Evolutionary conservation across 164 flowering plant genomes (phyloP).

Genomic region (Umbilicus rupestris): DNA sequence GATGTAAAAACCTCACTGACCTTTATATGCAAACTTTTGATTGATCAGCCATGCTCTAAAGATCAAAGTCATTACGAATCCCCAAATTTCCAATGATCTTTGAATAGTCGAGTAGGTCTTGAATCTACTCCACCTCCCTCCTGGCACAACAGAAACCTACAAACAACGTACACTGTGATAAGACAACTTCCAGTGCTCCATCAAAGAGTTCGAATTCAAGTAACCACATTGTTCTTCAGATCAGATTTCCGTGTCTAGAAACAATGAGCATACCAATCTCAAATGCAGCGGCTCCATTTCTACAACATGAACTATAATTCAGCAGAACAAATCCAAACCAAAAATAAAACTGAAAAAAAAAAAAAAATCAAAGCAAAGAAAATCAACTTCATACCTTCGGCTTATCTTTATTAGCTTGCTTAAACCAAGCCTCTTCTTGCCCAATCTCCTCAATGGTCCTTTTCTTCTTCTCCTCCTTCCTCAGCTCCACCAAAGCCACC

Average conservation of each 20-base stretch:
- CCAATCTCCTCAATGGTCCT: slow-evolving; percentile 86
- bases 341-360: too few relatives aligned
- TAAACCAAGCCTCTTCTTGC: slow-evolving; percentile 95
- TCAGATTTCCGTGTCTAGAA: background rate
- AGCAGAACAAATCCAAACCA: background rate
- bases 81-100: slow-evolving; percentile 96
- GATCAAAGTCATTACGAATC: slow-evolving; percentile 67
- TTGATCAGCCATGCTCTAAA: slow-evolving; percentile 75
- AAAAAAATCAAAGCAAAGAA: too few relatives aligned
- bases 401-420: slow-evolving; percentile 26
- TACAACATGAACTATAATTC: too few relatives aligned
- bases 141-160: slow-evolving; percentile 94
- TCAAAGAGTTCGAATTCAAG: background rate
- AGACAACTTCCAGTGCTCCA: background rate
- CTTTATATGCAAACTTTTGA: slow-evolving; percentile 82
- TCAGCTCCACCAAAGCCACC: background rate
- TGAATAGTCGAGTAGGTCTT: slow-evolving; percentile 93
- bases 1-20: too few relatives aligned
- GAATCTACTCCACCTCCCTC: slow-evolving; percentile 95
- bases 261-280: background rate
- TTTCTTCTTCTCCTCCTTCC: slow-evolving; percentile 16
- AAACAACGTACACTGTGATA: slow-evolving; percentile 10
- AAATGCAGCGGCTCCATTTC: too few relatives aligned
- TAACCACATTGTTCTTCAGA: too few relatives aligned
- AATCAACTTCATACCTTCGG: slow-evolving; percentile 37